A percentile compares a stretch with the other conserved stretches of the same genome.
phyloP scores from a whole-genome alignment of 768 basidiomycete species.

The Termitomyces sp. region DNA sequence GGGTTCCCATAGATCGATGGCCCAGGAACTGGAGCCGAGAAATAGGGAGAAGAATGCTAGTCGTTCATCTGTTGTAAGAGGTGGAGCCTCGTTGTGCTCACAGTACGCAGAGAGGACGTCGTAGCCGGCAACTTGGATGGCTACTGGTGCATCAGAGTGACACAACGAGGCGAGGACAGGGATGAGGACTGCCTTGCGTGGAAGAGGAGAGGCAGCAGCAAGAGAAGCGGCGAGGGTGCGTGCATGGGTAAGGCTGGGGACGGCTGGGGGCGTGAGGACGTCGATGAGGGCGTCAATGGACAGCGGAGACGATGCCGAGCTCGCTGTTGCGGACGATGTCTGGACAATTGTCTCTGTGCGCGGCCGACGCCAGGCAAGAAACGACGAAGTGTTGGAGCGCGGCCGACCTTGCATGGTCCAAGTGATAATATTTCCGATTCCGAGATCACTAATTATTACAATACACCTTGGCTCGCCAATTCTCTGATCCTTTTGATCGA shows the following conservation, averaged over 20 bases:
- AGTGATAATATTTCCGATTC: neutral
- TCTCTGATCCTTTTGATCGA: slow-evolving; percentile 22
- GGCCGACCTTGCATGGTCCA: slow-evolving; percentile 15
- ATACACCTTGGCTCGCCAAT: slow-evolving; percentile 15
- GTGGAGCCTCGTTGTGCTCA: slow-evolving; percentile 50
- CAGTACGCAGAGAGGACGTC: slow-evolving; percentile 72
- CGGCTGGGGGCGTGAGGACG: slow-evolving; percentile 49
- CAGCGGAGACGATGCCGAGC: slow-evolving; percentile 26
- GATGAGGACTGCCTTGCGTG: slow-evolving; percentile 47
- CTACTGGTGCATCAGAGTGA: slow-evolving; percentile 43
- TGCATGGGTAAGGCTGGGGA: slow-evolving; percentile 65
- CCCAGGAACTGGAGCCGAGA: slow-evolving; percentile 49
- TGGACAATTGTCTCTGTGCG: slow-evolving; percentile 20
- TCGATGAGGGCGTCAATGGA: slow-evolving; percentile 39
- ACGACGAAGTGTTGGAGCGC: slow-evolving; percentile 33
- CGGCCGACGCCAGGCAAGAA: slow-evolving; percentile 26
- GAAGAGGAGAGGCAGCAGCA: slow-evolving; percentile 50
- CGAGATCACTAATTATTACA: slow-evolving; percentile 1
- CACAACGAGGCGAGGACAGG: slow-evolving; percentile 65
- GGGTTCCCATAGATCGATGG: slow-evolving; percentile 65
- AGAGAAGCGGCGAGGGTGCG: slow-evolving; percentile 54
- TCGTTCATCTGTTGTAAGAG: slow-evolving; percentile 52
- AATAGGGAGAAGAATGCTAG: slow-evolving; percentile 66
- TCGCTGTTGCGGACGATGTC: slow-evolving; percentile 1
- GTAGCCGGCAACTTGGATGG: slow-evolving; percentile 64